Evolutionary conservation across 139 green algal genomes (phyloP).

Genomic region (Chlamydomonas applanata): DNA sequence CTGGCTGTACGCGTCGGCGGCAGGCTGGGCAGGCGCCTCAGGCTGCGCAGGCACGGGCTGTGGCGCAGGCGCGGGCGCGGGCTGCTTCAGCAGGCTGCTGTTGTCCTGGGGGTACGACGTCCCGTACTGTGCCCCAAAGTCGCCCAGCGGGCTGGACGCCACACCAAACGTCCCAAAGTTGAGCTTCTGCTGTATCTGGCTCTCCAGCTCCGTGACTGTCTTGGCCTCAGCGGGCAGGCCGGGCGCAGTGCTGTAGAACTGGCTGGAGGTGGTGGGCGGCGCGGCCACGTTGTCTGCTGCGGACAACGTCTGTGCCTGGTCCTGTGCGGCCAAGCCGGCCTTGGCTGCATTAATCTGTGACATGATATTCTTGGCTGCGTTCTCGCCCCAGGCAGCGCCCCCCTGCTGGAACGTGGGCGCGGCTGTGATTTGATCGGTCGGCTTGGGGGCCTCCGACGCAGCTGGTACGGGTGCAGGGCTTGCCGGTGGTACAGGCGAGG

Average conservation of each 20-base stretch:
- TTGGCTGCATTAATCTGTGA: conserved; percentile 2
- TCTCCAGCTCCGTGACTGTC: conserved; percentile 3
- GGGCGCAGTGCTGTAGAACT: conserved; percentile 12
- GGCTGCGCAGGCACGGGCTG: too few species aligned
- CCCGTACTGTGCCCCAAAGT: conserved; percentile 6
- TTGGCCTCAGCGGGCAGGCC: conserved; percentile 1
- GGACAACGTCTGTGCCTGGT: conserved; percentile 2
- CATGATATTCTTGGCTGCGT: conserved; percentile 10
- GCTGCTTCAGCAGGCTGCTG: too few species aligned
- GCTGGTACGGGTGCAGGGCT: too few species aligned
- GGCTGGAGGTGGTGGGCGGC: not conserved
- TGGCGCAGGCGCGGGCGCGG: too few species aligned
- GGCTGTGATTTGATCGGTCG: too few species aligned
- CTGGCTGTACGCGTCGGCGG: too few species aligned
- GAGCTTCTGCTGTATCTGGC: conserved; percentile 1
- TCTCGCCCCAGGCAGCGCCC: not conserved
- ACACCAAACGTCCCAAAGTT: conserved; percentile 9
- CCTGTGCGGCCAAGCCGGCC: not conserved
- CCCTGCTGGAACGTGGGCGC: too few species aligned
- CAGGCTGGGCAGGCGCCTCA: too few species aligned
- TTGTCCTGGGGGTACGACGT: not conserved
- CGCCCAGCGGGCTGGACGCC: conserved; percentile 3
- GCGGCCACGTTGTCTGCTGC: conserved; percentile 8
- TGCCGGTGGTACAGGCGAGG: too few species aligned
- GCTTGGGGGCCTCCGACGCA: too few species aligned